These are phyloP conservation scores for Aspergillus novoparasiticus DNA, from an alignment of 2,329 filamentous ascomycete species.

Conservation along the genomic window DNA sequence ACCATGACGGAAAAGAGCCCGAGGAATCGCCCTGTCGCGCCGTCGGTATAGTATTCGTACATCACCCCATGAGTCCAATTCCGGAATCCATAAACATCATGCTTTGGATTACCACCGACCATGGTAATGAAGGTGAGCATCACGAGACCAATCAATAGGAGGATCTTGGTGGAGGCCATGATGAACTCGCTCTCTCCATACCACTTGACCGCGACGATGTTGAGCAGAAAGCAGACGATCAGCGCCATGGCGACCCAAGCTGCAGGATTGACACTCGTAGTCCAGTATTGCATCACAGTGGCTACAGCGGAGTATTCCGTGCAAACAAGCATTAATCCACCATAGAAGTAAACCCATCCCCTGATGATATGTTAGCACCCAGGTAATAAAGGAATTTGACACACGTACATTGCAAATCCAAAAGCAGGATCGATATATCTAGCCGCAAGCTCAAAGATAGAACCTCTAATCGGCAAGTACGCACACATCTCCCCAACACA, in stretches of 20 bases:
- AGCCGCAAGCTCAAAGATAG: slow-evolving; percentile 51
- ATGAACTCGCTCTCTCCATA: slow-evolving; percentile 76
- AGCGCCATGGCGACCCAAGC: slow-evolving; percentile 48
- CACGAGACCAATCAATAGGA: slow-evolving; percentile 69
- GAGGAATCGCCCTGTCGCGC: slow-evolving; percentile 66
- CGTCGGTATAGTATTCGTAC: slow-evolving; percentile 64
- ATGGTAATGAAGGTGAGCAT: slow-evolving; percentile 78
- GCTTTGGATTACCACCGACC: slow-evolving; percentile 74
- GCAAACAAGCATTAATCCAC: slow-evolving; percentile 48
- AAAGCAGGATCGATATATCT: slow-evolving; percentile 53
- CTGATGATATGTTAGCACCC: slow-evolving; percentile 12
- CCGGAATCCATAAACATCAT: slow-evolving; percentile 71
- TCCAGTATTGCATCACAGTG: slow-evolving; percentile 51
- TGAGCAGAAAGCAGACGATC: slow-evolving; percentile 56
- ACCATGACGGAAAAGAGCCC: slow-evolving; percentile 74
- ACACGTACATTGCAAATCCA: slow-evolving; percentile 40
- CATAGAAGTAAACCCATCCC: slow-evolving; percentile 52
- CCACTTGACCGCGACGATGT: slow-evolving; percentile 69
- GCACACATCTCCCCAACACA: slow-evolving; percentile 33
- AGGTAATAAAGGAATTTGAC: no score
- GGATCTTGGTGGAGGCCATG: slow-evolving; percentile 68
- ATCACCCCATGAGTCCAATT: slow-evolving; percentile 67
- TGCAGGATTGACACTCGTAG: slow-evolving; percentile 42
- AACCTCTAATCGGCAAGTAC: slow-evolving; percentile 47
- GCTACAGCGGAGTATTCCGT: slow-evolving; percentile 52